Base-by-base conservation (phyloP, 129 eudicot genomes). In the Flaveria linearis region DNA sequence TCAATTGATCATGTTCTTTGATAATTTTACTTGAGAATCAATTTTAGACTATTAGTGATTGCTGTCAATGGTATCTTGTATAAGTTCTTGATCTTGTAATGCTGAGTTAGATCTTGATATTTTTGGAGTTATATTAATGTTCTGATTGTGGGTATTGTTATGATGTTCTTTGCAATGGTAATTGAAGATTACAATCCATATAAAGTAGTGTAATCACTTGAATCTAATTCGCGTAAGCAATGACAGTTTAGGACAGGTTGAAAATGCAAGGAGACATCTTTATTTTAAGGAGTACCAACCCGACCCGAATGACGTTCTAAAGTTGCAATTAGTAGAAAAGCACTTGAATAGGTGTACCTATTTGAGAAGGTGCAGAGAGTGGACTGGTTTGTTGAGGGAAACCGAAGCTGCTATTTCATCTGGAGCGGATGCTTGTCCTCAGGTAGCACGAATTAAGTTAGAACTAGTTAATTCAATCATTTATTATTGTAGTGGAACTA, bases 191-290 rank as follows among this genome's bases (percentile, higher is more conserved):
- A 36, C 6, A 36, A 5, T 5, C 41, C 41, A 36, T 36, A 36
- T 4, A 36, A 36, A 36, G 41, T 36, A 36, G 41, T 36, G 41
- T 49, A 10, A 12, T 49, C 3, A 49, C 51, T 5, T 51, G 65
- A 63, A 65, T 73, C 85, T 81, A 67, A 85, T 82, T 63, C 72
- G 12, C 15, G 53, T 49, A 79, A 80, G 51, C 60, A 70, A 74
- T 75, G 65, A 17, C 90, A 93, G 98, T 84, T 83, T 90, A 88
- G 98, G 98, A 75, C 92, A 88, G 86, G 81, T 86, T 50, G 98
- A 90, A 60, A 86, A 73, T 88, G 98, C 98, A 23, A 82, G 88
- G 69, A 85, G 52, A 72, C 96, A 88, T 75, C 83, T 93, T 52
- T 81, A 65, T 77, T 80, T 81, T 72, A 83, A 55, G 1, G 96